Evolutionary conservation across 2,329 filamentous ascomycete species (phyloP), one percentile per base, ranked within the genome.

Genomic region (Fusarium compactum): DNA sequence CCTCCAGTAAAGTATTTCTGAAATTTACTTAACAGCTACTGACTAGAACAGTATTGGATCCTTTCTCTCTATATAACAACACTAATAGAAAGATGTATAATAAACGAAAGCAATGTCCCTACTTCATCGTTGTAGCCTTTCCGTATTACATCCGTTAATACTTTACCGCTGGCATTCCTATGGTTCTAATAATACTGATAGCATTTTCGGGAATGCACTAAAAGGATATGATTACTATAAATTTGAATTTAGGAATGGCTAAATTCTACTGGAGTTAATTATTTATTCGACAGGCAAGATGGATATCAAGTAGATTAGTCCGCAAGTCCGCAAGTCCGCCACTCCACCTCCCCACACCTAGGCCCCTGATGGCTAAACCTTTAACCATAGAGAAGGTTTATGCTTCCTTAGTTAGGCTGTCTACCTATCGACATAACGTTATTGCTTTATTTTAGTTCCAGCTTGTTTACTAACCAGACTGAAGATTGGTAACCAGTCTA

Each of bases 61-160:
- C 1, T 38, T 38, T 3, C 34, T 38, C 34, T n/a, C 34, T 12
- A 38, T 12, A 38, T 38, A 38, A 3, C 4, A n/a, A 2, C 9
- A 18, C 2, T 0, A 6, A n/a, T 38, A n/a, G 18, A n/a, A 18
- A 10, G 2, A 2, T 9, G 2, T 34, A 2, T 3, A 18, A 10
- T 2, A 10, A 38, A 38, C n/a, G 4, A 11, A 6, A 38, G 0
- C 3, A 11, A n/a, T 38, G 4, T 11, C 9, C 4, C 3, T 38
- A 38, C 18, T 38, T 4, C 0, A 11, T 38, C 18, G 34, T 18
- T 32, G 7, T 18, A 18, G 5, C 9, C 16, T 18, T 11, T 18
- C 34, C 6, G 16, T n/a, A 11, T 38, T 6, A 6, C 16, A n/a
- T 6, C 5, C 2, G 9, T n/a, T n/a, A 4, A 3, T 38, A 6